These are phyloP conservation scores for Phylloporus arenicola DNA, from an alignment of 768 basidiomycete genomes.

Conservation along the genomic window DNA sequence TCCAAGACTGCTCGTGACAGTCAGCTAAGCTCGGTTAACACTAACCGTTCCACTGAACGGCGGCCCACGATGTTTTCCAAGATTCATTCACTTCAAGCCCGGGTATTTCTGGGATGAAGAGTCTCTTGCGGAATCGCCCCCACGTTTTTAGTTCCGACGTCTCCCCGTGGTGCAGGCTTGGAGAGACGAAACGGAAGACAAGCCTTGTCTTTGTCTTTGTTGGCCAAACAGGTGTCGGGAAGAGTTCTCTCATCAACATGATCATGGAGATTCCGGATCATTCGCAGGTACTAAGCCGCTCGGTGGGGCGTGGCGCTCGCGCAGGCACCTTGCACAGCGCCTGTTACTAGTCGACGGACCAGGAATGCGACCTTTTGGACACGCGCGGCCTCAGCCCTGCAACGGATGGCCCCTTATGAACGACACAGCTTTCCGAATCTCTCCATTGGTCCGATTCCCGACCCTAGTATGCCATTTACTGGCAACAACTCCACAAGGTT, in stretches of 20 bases:
- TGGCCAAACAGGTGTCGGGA: not conserved
- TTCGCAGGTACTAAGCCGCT: not conserved
- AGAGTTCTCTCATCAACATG: constrained; percentile 1
- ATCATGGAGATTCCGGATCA: not conserved
- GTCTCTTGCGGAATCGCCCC: no score
- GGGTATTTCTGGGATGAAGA: no score
- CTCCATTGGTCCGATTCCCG: not conserved
- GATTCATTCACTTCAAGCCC: no score
- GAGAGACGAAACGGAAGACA: no score
- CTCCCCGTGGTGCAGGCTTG: no score
- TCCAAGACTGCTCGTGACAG: no score
- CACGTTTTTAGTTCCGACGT: no score
- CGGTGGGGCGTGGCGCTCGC: not conserved
- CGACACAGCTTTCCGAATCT: not conserved
- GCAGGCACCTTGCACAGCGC: not conserved
- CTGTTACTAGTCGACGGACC: not conserved
- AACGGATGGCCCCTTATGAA: not conserved
- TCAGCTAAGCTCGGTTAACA: no score
- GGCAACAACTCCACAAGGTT: not conserved
- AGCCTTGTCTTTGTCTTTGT: not conserved
- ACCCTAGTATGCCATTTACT: not conserved
- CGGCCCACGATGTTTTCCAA: no score
- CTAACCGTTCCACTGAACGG: no score
- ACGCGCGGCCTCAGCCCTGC: not conserved
- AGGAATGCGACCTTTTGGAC: not conserved